Base-by-base conservation (phyloP, 2,329 filamentous ascomycete species). In the Curvularia eragrostidis region DNA sequence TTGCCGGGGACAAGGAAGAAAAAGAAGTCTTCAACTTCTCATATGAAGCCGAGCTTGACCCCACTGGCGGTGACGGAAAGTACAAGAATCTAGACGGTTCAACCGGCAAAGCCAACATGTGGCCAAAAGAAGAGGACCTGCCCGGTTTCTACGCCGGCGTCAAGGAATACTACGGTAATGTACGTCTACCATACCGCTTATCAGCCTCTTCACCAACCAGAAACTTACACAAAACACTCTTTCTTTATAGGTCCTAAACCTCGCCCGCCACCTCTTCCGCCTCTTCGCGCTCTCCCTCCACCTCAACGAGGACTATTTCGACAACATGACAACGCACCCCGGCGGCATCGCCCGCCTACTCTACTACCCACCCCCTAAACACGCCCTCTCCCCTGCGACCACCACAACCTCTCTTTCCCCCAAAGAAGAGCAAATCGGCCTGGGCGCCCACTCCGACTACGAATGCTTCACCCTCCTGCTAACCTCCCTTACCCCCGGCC, bases 1-100 rank as follows among this genome's bases (percentile, higher is more conserved):
- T 79, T 18, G 78, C 77, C 12, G 76, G 77, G 12, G 75, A 74
- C 32, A 62, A 71, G 15, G 78, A 80, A 63, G 75, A 74, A 0
- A 80, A 80, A 54, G 76, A 80, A 52, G 76, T 72, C 1, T 80
- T 79, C 65, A 80, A 80, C 49, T 79, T 75, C 65, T 74, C 76
- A 6, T 81, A 81, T 53, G 78, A 80, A 62, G 67, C 63, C 19
- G 70, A 62, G 8, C 66, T 80, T 5, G 79, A 80, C 54, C 68
- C 65, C 1, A 75, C 67, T 0, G 78, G 77, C 4, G 77, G 78
- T 13, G 78, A 81, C 68, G 78, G 78, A 4, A 56, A 70, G 56
- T 80, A 80, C 59, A 63, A 66, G 13, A 77, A 80, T 34, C 60
- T 81, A 3, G 78, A 81, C 59, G 78, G 78, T 5, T 68, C 62